Conservation (phyloP, 108 stramenopile genomes). For the Phaeodactylum tricornutum region DNA sequence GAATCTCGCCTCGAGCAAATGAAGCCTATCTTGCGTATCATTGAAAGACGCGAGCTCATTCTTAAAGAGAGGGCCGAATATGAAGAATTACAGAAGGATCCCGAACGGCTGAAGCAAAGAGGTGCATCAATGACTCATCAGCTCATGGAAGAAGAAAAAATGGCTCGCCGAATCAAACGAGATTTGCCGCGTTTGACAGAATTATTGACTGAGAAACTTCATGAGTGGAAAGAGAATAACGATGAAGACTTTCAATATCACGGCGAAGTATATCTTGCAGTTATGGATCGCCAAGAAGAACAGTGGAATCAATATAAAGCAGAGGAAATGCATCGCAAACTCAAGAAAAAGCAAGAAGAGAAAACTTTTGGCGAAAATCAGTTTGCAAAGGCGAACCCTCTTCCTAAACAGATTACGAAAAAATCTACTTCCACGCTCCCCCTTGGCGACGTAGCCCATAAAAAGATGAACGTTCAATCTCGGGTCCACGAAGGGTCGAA, state of each 20-base stretch:
- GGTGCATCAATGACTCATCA: slow-evolving; percentile 75
- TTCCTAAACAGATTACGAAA: neutral
- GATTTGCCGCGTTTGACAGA: slow-evolving; percentile 70
- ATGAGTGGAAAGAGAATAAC: slow-evolving; percentile 49
- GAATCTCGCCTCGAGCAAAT: slow-evolving; percentile 63
- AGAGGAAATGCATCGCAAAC: slow-evolving; percentile 47
- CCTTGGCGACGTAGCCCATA: too few relatives aligned
- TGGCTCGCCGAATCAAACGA: slow-evolving; percentile 75
- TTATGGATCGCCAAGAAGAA: slow-evolving; percentile 65
- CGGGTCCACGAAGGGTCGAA: too few relatives aligned
- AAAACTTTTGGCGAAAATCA: slow-evolving; percentile 2
- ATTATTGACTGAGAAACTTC: slow-evolving; percentile 44
- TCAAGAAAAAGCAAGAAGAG: slow-evolving; percentile 53
- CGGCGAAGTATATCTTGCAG: slow-evolving; percentile 44
- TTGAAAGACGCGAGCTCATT: slow-evolving; percentile 79
- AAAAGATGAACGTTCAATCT: too few relatives aligned
- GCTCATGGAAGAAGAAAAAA: slow-evolving; percentile 89
- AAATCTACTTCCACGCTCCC: too few relatives aligned
- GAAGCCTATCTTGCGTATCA: slow-evolving; percentile 78
- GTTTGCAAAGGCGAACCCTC: neutral
- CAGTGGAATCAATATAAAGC: slow-evolving; percentile 77
- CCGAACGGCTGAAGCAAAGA: slow-evolving; percentile 78
- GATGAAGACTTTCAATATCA: slow-evolving; percentile 67
- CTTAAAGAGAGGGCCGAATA: slow-evolving; percentile 64
- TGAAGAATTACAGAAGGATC: slow-evolving; percentile 79